Evolutionary conservation across 1,139 yeast species (phyloP).

Genomic region (Debaryomycetaceae sp.): DNA sequence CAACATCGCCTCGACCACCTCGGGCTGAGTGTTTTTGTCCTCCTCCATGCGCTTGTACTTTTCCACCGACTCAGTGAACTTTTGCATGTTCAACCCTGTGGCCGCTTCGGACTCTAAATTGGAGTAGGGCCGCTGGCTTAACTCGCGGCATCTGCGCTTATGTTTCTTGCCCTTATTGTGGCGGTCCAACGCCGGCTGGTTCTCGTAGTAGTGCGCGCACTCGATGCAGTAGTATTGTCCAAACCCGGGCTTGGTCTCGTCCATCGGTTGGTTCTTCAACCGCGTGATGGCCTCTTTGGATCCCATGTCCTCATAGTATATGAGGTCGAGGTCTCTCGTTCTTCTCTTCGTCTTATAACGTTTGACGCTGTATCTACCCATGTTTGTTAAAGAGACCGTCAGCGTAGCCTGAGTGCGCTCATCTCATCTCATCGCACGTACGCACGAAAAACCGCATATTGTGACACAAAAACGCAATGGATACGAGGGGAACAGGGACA

Average conservation of each 20-base stretch:
- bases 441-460: too few relatives aligned
- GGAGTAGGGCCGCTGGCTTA: slow-evolving; percentile 78
- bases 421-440: too few relatives aligned
- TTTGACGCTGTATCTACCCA: slow-evolving; percentile 85
- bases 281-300: slow-evolving; percentile 56
- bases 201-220: slow-evolving; percentile 89
- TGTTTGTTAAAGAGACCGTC: too few relatives aligned
- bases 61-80: slow-evolving; percentile 61
- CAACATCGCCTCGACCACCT: slow-evolving; percentile 30
- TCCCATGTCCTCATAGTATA: slow-evolving; percentile 64
- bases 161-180: slow-evolving; percentile 78
- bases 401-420: too few relatives aligned
- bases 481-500: too few relatives aligned
- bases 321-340: slow-evolving; percentile 80
- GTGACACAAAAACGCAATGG: too few relatives aligned
- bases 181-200: slow-evolving; percentile 63
- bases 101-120: slow-evolving; percentile 90
- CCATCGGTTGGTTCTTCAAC: slow-evolving; percentile 76
- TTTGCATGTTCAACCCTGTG: slow-evolving; percentile 67
- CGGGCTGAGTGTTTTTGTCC: slow-evolving; percentile 35
- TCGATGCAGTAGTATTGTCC: slow-evolving; percentile 94
- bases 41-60: slow-evolving; percentile 42
- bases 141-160: slow-evolving; percentile 76
- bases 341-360: slow-evolving; percentile 76
- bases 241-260: slow-evolving; percentile 87